A percentile compares a stretch with the other conserved stretches of the same genome.
Conservation (phyloP, 441 rosid genomes). For the Erodium moschatum region DNA sequence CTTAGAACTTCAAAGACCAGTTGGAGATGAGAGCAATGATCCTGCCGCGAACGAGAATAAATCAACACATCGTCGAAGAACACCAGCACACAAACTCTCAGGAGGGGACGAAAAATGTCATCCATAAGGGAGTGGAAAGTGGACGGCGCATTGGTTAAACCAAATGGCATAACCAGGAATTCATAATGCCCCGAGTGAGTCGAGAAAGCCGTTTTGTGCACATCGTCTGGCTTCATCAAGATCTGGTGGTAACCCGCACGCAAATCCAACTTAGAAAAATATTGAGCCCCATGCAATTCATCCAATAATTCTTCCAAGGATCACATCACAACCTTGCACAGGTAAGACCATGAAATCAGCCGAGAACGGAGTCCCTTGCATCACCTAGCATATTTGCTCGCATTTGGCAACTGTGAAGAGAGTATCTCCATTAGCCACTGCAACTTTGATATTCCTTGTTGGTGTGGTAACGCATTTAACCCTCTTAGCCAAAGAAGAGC, state of each 20-base stretch:
- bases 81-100: not conserved
- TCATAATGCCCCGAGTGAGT: not conserved
- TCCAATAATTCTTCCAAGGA: not conserved
- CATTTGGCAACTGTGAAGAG: no score
- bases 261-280: not conserved
- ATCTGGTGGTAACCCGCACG: not conserved
- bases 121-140: not conserved
- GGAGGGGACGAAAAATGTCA: not conserved
- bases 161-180: not conserved
- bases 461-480: no score
- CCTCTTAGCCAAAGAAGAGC: no score
- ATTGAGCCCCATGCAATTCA: not conserved
- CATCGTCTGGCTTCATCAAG: not conserved
- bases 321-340: no score
- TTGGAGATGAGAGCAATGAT: not conserved
- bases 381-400: no score
- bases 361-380: no score
- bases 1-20: not conserved
- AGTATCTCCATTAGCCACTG: no score
- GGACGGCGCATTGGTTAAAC: not conserved
- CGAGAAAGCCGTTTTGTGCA: not conserved
- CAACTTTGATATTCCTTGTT: no score
- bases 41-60: not conserved
- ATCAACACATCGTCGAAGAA: not conserved
- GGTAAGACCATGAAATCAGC: no score